Evolutionary conservation across 768 basidiomycete species (phyloP).

Genomic region (Phanerodontia chrysosporium): DNA sequence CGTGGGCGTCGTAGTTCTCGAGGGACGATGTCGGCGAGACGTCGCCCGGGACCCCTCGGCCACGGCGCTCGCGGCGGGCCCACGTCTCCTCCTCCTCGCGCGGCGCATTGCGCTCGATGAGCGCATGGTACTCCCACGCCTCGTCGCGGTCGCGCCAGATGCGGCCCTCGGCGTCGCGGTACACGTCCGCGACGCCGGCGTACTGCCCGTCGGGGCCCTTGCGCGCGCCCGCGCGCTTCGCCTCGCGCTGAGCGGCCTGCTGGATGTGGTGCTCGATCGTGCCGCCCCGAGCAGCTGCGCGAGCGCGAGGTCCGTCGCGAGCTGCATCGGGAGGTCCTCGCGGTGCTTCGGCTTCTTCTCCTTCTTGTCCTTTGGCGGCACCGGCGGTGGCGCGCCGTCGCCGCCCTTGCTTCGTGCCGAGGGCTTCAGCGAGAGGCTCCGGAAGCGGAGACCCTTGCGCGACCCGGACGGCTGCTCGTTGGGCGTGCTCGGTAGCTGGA

Average conservation of each 20-base stretch:
- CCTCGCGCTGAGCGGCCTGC: slow-evolving; percentile 8
- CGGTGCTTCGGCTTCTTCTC: slow-evolving; percentile 10
- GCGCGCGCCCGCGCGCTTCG: slow-evolving; percentile 9
- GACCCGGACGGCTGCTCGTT: neutral
- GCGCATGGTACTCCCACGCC: slow-evolving; percentile 9
- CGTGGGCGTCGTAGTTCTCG: neutral
- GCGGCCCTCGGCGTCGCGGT: slow-evolving; percentile 7
- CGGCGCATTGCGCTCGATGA: neutral
- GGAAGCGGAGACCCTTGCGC: neutral
- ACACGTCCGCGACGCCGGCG: slow-evolving; percentile 4
- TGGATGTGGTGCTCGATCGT: slow-evolving; percentile 13
- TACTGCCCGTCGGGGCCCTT: slow-evolving; percentile 6
- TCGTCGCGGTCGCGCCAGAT: slow-evolving; percentile 16
- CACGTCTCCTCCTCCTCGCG: neutral
- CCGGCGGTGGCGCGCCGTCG: neutral
- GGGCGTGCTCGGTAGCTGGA: slow-evolving; percentile 1
- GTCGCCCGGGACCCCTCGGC: neutral
- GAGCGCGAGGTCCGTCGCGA: slow-evolving; percentile 14
- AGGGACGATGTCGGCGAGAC: neutral
- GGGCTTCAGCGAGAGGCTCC: slow-evolving; percentile 1
- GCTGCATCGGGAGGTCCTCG: slow-evolving; percentile 2
- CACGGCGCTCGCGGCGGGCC: slow-evolving; percentile 6
- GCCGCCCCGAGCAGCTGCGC: slow-evolving; percentile 17
- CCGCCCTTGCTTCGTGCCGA: neutral
- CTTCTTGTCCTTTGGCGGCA: neutral